Percentiles rank a stretch among this genome's conserved stretches.
phyloP scores from a whole-genome alignment of 129 eudicot species.

The Escallonia rubra region DNA sequence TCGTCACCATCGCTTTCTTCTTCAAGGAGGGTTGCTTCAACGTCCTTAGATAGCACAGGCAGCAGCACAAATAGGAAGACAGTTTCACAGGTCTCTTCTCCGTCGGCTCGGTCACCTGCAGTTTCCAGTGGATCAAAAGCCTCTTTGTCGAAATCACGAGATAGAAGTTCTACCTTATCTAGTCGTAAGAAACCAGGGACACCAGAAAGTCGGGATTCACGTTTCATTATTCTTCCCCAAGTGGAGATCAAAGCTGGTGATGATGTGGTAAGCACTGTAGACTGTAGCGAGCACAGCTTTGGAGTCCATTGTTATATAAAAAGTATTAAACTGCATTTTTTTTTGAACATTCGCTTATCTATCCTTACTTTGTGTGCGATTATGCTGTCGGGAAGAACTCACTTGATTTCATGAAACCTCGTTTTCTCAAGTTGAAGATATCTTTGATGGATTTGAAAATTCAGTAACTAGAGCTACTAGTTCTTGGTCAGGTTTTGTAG shows the following conservation, averaged over 20 bases:
- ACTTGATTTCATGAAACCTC: too few relatives aligned
- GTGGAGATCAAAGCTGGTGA: conserved; percentile 91
- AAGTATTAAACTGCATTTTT: too few relatives aligned
- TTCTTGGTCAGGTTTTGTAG: too few relatives aligned
- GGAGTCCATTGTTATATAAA: too few relatives aligned
- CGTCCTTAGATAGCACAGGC: conserved; percentile 65
- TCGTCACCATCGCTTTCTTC: conserved; percentile 52
- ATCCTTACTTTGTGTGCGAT: too few relatives aligned
- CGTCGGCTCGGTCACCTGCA: conserved; percentile 51
- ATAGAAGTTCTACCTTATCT: conserved; percentile 51
- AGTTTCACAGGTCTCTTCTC: conserved; percentile 43
- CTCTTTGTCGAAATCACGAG: conserved; percentile 46
- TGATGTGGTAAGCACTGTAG: conserved; percentile 66
- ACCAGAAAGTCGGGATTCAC: conserved; percentile 72
- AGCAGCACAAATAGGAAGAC: conserved; percentile 32
- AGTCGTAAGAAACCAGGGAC: conserved; percentile 54
- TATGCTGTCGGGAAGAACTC: too few relatives aligned
- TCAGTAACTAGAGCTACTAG: too few relatives aligned
- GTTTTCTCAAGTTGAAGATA: too few relatives aligned
- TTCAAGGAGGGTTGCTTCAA: conserved; percentile 41
- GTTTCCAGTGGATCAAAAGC: conserved; percentile 58
- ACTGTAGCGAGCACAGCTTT: too few relatives aligned
- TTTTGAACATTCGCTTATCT: too few relatives aligned
- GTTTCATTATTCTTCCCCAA: conserved; percentile 86
- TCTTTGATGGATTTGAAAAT: too few relatives aligned